Evolutionary conservation across 2,329 filamentous ascomycete genomes (phyloP).

Genomic region (Arthrobotrys musiformis): DNA sequence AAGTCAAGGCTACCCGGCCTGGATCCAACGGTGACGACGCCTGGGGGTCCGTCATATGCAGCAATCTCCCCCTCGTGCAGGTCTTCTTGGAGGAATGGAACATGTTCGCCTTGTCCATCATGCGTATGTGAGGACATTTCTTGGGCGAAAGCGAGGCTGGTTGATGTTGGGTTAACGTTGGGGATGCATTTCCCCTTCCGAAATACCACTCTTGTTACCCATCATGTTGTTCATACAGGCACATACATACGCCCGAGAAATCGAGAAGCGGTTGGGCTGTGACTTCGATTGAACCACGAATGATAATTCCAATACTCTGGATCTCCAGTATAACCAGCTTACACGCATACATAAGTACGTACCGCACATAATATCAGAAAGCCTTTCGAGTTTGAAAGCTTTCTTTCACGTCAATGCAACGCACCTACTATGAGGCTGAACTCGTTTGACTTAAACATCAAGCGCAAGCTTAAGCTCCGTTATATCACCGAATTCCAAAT

Average conservation of each 20-base stretch:
- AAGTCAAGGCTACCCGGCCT: slow-evolving; percentile 23
- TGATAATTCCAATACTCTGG: too few species aligned
- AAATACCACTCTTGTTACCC: not conserved
- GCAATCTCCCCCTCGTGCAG: not conserved
- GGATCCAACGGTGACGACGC: not conserved
- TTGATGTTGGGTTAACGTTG: slow-evolving; percentile 13
- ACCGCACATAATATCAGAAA: too few species aligned
- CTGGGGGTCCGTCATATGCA: not conserved
- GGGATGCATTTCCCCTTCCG: not conserved
- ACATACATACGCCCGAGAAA: not conserved
- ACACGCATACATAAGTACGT: too few species aligned
- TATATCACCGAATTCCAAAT: too few species aligned
- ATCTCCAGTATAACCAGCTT: too few species aligned
- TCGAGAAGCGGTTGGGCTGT: too few species aligned
- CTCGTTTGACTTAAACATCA: too few species aligned
- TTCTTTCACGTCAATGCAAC: too few species aligned
- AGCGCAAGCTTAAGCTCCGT: too few species aligned
- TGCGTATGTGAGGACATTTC: slow-evolving; percentile 27
- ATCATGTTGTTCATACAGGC: too few species aligned
- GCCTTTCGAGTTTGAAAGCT: too few species aligned
- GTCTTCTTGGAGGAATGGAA: slow-evolving; percentile 31
- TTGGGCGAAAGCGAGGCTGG: not conserved
- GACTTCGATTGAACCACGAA: not conserved
- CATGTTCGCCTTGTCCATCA: slow-evolving; percentile 20
- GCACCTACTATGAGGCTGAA: too few species aligned